These are phyloP conservation scores for Colletotrichum neosansevieriae DNA, from an alignment of 2,329 filamentous ascomycete genomes.

Conservation along the genomic window DNA sequence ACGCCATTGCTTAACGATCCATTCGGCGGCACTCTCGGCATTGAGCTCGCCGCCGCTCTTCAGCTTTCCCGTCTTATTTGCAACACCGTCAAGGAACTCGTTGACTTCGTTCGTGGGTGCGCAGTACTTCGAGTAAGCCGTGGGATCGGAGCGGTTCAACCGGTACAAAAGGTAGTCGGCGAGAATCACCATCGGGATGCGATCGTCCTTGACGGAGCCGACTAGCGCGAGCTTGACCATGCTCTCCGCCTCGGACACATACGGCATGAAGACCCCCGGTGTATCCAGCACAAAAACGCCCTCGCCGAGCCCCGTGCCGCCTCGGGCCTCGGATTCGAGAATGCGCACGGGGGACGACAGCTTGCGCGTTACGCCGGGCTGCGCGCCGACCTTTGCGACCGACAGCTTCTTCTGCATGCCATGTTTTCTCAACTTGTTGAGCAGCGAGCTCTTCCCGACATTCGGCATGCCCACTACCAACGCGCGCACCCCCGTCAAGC, in stretches of 20 bases:
- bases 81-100: conserved; percentile 77
- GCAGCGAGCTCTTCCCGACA: conserved; percentile 93
- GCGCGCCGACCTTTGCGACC: conserved; percentile 83
- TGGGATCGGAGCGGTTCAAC: conserved; percentile 76
- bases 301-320: conserved; percentile 53
- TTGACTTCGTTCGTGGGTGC: conserved; percentile 87
- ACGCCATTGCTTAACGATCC: conserved; percentile 86
- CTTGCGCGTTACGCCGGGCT: conserved; percentile 91
- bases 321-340: conserved; percentile 48
- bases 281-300: conserved; percentile 91
- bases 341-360: conserved; percentile 88
- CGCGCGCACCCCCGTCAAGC: conserved; percentile 84
- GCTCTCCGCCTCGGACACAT: conserved; percentile 83
- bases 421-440: conserved; percentile 82
- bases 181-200: conserved; percentile 81
- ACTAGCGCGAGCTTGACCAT: conserved; percentile 97
- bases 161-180: conserved; percentile 92
- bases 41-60: conserved; percentile 78
- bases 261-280: conserved; percentile 94
- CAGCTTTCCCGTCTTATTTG: conserved; percentile 80
- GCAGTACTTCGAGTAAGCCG: conserved; percentile 71
- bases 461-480: conserved; percentile 98
- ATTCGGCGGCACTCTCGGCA: conserved; percentile 79
- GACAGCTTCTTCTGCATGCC: conserved; percentile 72
- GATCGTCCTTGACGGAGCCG: conserved; percentile 89